A percentile compares a stretch with the other conserved stretches of the same genome.
phyloP scores from a whole-genome alignment of 345 rosid species.

The Limnanthes douglasii region DNA sequence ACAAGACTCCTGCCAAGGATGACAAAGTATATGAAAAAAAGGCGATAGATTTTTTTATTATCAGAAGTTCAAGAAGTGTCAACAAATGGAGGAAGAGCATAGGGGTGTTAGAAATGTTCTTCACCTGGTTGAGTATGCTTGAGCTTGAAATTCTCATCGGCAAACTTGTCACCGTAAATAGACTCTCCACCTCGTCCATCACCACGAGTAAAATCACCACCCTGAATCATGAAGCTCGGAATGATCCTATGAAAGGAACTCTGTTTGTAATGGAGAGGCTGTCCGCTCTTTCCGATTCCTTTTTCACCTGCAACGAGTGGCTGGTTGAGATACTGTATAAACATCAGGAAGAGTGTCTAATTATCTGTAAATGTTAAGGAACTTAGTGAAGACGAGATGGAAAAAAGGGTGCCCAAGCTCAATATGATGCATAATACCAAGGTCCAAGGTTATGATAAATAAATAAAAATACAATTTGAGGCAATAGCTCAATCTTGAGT shows the following conservation, averaged over 20 bases:
- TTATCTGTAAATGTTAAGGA: too few species aligned
- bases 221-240: constrained; percentile 93
- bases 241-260: constrained; percentile 81
- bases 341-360: too few species aligned
- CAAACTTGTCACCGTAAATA: constrained; percentile 65
- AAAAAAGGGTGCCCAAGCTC: too few species aligned
- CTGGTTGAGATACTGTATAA: too few species aligned
- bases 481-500: too few species aligned
- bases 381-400: too few species aligned
- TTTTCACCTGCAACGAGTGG: constrained; percentile 49
- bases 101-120: not conserved
- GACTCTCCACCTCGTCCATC: constrained; percentile 97
- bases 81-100: not conserved
- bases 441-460: too few species aligned
- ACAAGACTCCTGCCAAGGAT: constrained; percentile 36
- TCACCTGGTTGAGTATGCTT: constrained; percentile 81
- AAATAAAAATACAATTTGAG: too few species aligned
- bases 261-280: constrained; percentile 69
- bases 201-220: constrained; percentile 88
- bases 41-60: not conserved
- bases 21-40: not conserved
- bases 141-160: constrained; percentile 86
- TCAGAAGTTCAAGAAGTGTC: not conserved
- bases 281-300: constrained; percentile 72
- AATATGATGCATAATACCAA: too few species aligned